Percentiles rank a stretch among this genome's conserved stretches.
Conservation (phyloP, 331 rosid species). For the Ulmus americana region DNA sequence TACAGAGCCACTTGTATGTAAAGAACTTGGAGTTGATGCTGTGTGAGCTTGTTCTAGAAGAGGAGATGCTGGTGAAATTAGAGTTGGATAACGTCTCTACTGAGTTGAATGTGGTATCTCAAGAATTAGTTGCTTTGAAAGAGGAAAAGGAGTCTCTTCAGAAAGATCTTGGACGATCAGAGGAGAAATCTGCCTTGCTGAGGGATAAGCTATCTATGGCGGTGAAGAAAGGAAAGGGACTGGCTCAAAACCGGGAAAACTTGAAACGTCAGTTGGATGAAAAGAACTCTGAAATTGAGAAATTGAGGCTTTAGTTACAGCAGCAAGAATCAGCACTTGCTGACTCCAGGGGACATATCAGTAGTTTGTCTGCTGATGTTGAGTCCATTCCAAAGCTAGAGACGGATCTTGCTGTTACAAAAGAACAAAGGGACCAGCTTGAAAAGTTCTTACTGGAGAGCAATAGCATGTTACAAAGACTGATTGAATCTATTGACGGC, state of each 20-base stretch:
- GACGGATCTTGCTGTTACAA: conserved; percentile 56
- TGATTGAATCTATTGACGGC: conserved; percentile 60
- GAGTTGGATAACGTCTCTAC: conserved; percentile 42
- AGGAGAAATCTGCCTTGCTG: conserved; percentile 65
- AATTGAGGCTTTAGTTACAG: conserved; percentile 49
- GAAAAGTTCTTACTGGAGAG: conserved; percentile 74
- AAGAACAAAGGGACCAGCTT: conserved; percentile 55
- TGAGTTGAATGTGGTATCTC: conserved; percentile 47
- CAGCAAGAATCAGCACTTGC: conserved; percentile 57
- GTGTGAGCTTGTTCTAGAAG: conserved; percentile 59
- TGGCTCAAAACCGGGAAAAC: conserved; percentile 92
- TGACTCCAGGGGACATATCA: conserved; percentile 50
- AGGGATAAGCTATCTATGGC: conserved; percentile 97
- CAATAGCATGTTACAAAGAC: conserved; percentile 56
- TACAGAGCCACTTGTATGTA: conserved; percentile 57
- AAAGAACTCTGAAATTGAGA: conserved; percentile 71
- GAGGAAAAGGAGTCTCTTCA: conserved; percentile 60
- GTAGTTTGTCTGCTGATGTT: conserved; percentile 47
- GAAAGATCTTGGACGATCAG: conserved; percentile 68
- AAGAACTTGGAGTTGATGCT: conserved; percentile 60
- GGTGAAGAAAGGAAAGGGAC: conserved; percentile 95
- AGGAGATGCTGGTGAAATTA: conserved; percentile 53
- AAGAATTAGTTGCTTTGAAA: conserved; percentile 50
- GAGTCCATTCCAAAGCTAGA: conserved; percentile 61
- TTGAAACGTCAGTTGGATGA: conserved; percentile 63